Evolutionary conservation across 805 yeast species (phyloP).

Genomic region (Wickerhamiella siamensis): DNA sequence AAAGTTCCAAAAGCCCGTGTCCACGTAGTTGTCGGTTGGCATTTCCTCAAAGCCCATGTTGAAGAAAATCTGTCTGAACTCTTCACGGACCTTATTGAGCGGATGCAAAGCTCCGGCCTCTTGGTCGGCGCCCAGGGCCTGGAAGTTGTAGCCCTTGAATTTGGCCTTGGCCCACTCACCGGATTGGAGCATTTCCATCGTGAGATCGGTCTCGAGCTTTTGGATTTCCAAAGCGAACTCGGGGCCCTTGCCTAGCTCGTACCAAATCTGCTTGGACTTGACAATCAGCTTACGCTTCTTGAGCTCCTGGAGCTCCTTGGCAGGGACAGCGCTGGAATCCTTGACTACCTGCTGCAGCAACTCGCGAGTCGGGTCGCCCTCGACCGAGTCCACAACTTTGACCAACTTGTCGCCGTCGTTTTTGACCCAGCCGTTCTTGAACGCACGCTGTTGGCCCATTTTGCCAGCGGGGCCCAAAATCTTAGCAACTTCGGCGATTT

Average conservation of each 20-base stretch:
- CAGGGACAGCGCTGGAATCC: slow-evolving; percentile 47
- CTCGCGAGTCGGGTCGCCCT: slow-evolving; percentile 52
- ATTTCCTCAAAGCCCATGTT: slow-evolving; percentile 97
- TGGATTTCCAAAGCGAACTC: slow-evolving; percentile 72
- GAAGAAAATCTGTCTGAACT: slow-evolving; percentile 94
- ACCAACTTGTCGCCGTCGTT: slow-evolving; percentile 75
- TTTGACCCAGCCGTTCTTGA: slow-evolving; percentile 90
- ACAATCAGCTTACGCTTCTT: slow-evolving; percentile 82
- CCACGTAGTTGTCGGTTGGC: slow-evolving; percentile 98
- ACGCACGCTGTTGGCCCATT: slow-evolving; percentile 94
- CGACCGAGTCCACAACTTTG: slow-evolving; percentile 36
- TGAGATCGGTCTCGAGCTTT: slow-evolving; percentile 81
- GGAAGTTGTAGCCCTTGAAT: slow-evolving; percentile 92
- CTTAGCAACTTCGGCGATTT: slow-evolving; percentile 49
- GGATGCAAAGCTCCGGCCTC: slow-evolving; percentile 93
- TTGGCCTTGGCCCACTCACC: slow-evolving; percentile 72
- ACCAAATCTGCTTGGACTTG: slow-evolving; percentile 61
- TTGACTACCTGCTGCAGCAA: slow-evolving; percentile 37
- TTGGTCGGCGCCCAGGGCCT: slow-evolving; percentile 83
- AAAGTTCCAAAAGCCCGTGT: slow-evolving; percentile 97
- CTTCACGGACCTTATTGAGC: slow-evolving; percentile 89
- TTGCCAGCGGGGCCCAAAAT: slow-evolving; percentile 73
- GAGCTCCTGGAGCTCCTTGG: slow-evolving; percentile 65
- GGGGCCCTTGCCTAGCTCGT: slow-evolving; percentile 61
- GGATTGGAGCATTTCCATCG: slow-evolving; percentile 76